Evolutionary conservation across 208 protist genomes (phyloP), one percentile per base, ranked within the genome.

Genomic region (Acanthamoeba lenticulata): DNA sequence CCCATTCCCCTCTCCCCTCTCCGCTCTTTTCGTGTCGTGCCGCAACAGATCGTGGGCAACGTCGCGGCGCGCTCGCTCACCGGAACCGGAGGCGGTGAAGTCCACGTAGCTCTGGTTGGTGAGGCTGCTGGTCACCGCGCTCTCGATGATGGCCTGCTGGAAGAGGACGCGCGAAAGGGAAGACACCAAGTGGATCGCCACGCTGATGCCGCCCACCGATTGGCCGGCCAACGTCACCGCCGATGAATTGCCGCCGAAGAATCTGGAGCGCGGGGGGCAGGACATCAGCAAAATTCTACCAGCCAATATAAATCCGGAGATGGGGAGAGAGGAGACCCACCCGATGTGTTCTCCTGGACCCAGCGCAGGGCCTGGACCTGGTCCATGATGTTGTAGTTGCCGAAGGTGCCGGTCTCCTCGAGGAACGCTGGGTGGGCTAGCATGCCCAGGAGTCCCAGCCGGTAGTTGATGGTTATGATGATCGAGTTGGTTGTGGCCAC

Each of bases 321-420:
- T 0, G 47, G 47, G 2, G 0, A 29, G 1, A 24, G 19, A 65
- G 27, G 0, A n/a, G 15, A 38, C 62, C 9, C 17, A 69, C 62
- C 62, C 29, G 32, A 69, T 69, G n/a, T 97, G 91, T 98, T 98
- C 0, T 94, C 38, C 67, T 96, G 94, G 24, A 98, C 92, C 97
- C 97, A 98, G 9, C 86, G 11, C 0, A 98, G 74, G 19, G 96
- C 96, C 42, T 95, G 40, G 9, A 88, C 32, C 95, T 98, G 97
- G 89, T 98, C 97, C 40, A 89, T 42, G n/a, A 97, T 85, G 40
- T 94, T 96, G 74, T 94, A 98, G 83, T 98, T 98, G 62, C 96
- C 96, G 21, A 60, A 79, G 72, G 72, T 81, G 40, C 72, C 72
- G 38, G 38, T 81, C 72, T 81, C 72, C 40, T 81, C 72, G 27